Evolutionary conservation across 1,139 yeast genomes (phyloP).

Genomic region (Barnettozyma hawaiiensis): DNA sequence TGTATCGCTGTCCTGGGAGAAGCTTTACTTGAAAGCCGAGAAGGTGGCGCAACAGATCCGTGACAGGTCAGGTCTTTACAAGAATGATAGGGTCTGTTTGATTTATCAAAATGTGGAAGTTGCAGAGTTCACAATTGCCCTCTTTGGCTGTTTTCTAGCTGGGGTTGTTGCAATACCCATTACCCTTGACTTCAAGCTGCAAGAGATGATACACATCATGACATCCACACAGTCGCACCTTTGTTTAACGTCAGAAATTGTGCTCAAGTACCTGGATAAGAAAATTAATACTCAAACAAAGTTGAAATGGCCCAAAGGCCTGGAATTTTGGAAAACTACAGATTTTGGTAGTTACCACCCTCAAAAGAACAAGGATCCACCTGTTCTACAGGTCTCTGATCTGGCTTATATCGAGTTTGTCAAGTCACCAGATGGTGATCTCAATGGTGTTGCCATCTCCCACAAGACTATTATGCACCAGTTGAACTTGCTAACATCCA

Average conservation of each 20-base stretch:
- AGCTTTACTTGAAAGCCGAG: conserved; percentile 74
- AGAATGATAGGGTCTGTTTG: conserved; percentile 78
- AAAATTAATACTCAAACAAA: conserved; percentile 31
- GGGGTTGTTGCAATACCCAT: conserved; percentile 95
- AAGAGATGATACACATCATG: conserved; percentile 68
- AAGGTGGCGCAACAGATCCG: conserved; percentile 83
- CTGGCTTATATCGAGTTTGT: conserved; percentile 92
- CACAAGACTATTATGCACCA: conserved; percentile 87
- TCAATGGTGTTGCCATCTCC: conserved; percentile 89
- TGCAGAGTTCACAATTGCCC: conserved; percentile 76
- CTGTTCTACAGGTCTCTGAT: conserved; percentile 65
- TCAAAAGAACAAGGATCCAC: conserved; percentile 56
- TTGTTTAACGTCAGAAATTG: conserved; percentile 77
- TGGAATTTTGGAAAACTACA: conserved; percentile 78
- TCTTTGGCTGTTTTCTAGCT: conserved; percentile 88
- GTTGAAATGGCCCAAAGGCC: conserved; percentile 50
- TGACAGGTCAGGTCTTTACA: conserved; percentile 66
- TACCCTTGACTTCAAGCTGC: conserved; percentile 59
- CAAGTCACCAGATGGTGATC: conserved; percentile 83
- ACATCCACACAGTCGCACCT: conserved; percentile 71
- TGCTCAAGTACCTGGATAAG: conserved; percentile 31
- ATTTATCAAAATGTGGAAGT: conserved; percentile 83
- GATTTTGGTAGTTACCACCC: conserved; percentile 73
- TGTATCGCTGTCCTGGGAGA: conserved; percentile 81
- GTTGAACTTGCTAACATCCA: conserved; percentile 67